These are phyloP conservation scores for Colletotrichum noveboracense DNA, from an alignment of 2,329 filamentous ascomycete genomes.

Conservation along the genomic window DNA sequence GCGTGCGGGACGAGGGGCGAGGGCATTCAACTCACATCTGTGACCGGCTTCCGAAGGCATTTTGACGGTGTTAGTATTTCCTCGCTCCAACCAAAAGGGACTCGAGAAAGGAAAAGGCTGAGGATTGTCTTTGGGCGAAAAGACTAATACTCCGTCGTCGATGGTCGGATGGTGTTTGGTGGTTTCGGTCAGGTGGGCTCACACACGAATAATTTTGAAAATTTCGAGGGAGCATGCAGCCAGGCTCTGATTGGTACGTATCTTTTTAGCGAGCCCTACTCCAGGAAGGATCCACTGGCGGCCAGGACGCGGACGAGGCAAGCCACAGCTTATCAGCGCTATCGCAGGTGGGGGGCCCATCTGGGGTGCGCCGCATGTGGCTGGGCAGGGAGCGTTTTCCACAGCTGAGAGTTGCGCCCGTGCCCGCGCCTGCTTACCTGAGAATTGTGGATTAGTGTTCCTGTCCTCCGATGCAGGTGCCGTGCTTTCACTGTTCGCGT, in stretches of 20 bases:
- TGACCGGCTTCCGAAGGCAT: constrained; percentile 90
- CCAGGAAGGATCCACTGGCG: background rate
- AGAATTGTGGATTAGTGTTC: background rate
- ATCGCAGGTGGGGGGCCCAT: background rate
- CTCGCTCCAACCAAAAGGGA: constrained; percentile 51
- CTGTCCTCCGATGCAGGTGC: background rate
- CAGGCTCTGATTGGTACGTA: background rate
- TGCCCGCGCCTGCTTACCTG: background rate
- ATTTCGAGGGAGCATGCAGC: background rate
- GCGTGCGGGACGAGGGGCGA: background rate
- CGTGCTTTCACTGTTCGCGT: background rate
- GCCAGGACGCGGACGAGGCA: background rate
- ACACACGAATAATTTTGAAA: background rate
- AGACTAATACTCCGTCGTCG: constrained; percentile 27
- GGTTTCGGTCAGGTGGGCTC: background rate
- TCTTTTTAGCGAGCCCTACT: background rate
- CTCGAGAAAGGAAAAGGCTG: constrained; percentile 42
- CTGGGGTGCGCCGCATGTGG: background rate
- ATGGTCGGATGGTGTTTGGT: constrained; percentile 12
- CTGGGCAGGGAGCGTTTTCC: background rate
- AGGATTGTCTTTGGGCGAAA: constrained; percentile 42
- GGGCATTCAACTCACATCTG: constrained; percentile 73
- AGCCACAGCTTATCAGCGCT: background rate
- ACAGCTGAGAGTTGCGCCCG: background rate
- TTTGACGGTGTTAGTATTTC: constrained; percentile 61